Evolutionary conservation across 208 protist genomes (phyloP).

Genomic region (Acanthamoeba sp.): DNA sequence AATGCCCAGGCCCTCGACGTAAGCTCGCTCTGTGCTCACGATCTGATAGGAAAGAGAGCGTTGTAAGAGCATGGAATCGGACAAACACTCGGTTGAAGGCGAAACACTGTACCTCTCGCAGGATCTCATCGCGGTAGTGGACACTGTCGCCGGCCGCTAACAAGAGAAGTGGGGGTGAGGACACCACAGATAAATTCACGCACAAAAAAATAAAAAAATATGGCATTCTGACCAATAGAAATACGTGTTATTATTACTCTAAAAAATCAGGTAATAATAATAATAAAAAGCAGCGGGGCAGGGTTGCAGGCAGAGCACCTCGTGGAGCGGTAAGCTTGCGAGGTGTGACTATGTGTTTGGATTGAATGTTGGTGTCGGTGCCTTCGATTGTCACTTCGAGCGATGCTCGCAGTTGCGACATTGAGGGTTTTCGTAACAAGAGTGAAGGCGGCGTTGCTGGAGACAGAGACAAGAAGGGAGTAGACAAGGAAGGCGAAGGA

Average conservation of each 20-base stretch:
- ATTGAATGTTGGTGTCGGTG: background rate
- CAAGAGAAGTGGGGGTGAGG: too few species aligned
- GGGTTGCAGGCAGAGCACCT: background rate
- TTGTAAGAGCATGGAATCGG: background rate
- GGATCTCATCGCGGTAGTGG: slow-evolving; percentile 29
- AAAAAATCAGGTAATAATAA: too few species aligned
- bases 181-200: too few species aligned
- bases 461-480: background rate
- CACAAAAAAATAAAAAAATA: too few species aligned
- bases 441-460: background rate
- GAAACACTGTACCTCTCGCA: slow-evolving; percentile 29
- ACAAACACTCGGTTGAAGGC: background rate
- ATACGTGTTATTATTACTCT: too few species aligned
- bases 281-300: background rate
- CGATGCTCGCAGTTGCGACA: background rate
- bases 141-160: background rate
- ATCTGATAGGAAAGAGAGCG: background rate
- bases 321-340: slow-evolving; percentile 30
- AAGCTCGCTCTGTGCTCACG: slow-evolving; percentile 42
- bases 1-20: background rate
- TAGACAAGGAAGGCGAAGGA: background rate
- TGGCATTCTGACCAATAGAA: too few species aligned
- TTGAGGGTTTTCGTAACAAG: too few species aligned
- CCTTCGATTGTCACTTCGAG: background rate
- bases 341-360: background rate